Evolutionary conservation across 2,329 filamentous ascomycete species (phyloP).

Genomic region (Aspergillus japonicus): DNA sequence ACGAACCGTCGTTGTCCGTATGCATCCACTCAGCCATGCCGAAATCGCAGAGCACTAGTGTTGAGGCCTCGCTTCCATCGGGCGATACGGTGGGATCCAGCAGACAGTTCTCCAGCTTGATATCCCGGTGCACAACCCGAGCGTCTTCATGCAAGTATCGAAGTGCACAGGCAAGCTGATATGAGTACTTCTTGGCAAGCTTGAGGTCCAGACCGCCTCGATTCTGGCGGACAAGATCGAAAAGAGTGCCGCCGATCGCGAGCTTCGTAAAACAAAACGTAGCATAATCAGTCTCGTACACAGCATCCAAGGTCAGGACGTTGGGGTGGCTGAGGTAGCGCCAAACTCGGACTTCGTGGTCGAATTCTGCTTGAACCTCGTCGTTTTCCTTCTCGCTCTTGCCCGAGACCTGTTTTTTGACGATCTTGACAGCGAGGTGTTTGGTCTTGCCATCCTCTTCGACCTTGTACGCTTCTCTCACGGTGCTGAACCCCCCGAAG

Average conservation of each 20-base stretch:
- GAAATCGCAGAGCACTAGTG: constrained; percentile 65
- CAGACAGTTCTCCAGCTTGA: constrained; percentile 69
- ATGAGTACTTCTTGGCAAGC: constrained; percentile 60
- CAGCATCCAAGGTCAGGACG: constrained; percentile 61
- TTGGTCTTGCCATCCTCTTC: constrained; percentile 55
- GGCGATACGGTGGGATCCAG: constrained; percentile 54
- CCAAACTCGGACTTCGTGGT: constrained; percentile 68
- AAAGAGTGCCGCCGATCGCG: constrained; percentile 63
- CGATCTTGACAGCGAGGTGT: constrained; percentile 63
- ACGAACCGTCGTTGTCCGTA: constrained; percentile 53
- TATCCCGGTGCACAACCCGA: constrained; percentile 64
- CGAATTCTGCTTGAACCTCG: constrained; percentile 64
- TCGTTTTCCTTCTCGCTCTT: constrained; percentile 63
- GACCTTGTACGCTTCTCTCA: constrained; percentile 66
- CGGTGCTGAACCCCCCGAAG: constrained; percentile 64
- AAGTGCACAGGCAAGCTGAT: constrained; percentile 63
- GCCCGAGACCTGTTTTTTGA: constrained; percentile 58
- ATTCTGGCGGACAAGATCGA: constrained; percentile 59
- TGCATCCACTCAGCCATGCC: constrained; percentile 68
- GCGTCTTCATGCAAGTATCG: constrained; percentile 68
- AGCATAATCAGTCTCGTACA: constrained; percentile 67
- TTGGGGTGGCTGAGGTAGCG: constrained; percentile 62
- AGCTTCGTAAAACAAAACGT: constrained; percentile 68
- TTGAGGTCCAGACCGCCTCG: constrained; percentile 52
- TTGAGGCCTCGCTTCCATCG: constrained; percentile 52